Conservation (phyloP, 1,139 yeast species). For the Kazachstania sp. region DNA sequence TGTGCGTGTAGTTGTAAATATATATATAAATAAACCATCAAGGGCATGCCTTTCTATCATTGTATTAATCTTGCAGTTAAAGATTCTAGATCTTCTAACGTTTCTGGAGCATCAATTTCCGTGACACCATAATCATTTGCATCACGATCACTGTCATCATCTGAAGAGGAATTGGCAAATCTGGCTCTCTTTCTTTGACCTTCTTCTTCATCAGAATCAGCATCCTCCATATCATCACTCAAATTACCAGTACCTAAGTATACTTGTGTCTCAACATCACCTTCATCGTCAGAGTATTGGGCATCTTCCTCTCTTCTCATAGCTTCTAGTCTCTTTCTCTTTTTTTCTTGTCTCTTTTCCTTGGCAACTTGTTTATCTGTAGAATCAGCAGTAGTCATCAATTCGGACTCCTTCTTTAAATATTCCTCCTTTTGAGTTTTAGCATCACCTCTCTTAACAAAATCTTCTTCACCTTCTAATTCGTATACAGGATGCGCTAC, state of each 20-base stretch:
- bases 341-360: slow-evolving; percentile 79
- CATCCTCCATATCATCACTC: slow-evolving; percentile 36
- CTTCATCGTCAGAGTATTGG: slow-evolving; percentile 27
- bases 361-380: slow-evolving; percentile 77
- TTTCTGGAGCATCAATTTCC: slow-evolving; percentile 81
- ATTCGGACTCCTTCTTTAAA: slow-evolving; percentile 54
- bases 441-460: slow-evolving; percentile 70
- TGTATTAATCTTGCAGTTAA: slow-evolving; percentile 61
- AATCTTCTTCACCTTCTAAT: slow-evolving; percentile 82
- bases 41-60: background rate
- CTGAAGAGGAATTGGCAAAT: slow-evolving; percentile 38
- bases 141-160: slow-evolving; percentile 25
- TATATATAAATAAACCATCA: background rate
- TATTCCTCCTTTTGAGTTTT: slow-evolving; percentile 57
- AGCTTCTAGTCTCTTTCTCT: slow-evolving; percentile 75
- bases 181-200: slow-evolving; percentile 48
- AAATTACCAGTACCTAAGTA: slow-evolving; percentile 30
- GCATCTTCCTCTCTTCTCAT: slow-evolving; percentile 50
- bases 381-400: slow-evolving; percentile 63
- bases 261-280: slow-evolving; percentile 28
- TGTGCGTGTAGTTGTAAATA: background rate
- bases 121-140: slow-evolving; percentile 33
- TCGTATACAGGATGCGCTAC: slow-evolving; percentile 84
- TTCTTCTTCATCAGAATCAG: slow-evolving; percentile 35
- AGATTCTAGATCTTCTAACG: slow-evolving; percentile 89